Base-by-base conservation (phyloP, 2,329 filamentous ascomycete species). In the Ceratocystis eucalypticola region DNA sequence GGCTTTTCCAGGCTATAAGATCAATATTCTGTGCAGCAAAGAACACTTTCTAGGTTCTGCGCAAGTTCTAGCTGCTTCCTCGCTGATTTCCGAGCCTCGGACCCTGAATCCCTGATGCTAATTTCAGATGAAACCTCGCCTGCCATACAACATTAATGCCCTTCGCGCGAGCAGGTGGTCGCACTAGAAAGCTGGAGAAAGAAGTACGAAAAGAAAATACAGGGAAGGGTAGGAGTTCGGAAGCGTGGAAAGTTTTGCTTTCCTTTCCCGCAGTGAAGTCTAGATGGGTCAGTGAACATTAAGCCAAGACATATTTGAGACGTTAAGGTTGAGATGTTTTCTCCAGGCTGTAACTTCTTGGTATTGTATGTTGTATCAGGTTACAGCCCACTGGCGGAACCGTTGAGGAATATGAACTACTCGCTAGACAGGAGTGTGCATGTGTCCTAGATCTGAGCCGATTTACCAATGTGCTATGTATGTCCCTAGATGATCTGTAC, bases 51-150 rank as follows among this genome's bases (percentile, higher is more conserved):
- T 22, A 6, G 20, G 2, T 53, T 25, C 20, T 22, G 48, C 20
- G 20, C 20, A 28, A 10, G 22, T 53, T 25, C 20, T 28, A 28
- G 48, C 48, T 53, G 28, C 28, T 59, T 59, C 25, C 7, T n/a
- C 3, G 28, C 28, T 59, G 12, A 28, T 59, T 59, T 33, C 15
- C 28, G 15, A 59, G 44, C 22, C 22, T 44, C 22, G 25, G 46
- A 50, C 28, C 15, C 62, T 53, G 25, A 15, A 55, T 28, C 61
- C 62, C n/a, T 59, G 53, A 48, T n/a, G 28, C 7, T 64, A 17
- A 64, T 64, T 64, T 55, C 45, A 50, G 46, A 64, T 64, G 62
- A 55, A 50, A 64, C 62, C 28, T 55, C n/a, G 62, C 28, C n/a
- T 59, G 53, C 28, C 5, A 59, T 59, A 33, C 22, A 46, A 25